Conservation (phyloP, 1,139 yeast species). For the Ogataea hybrid region DNA sequence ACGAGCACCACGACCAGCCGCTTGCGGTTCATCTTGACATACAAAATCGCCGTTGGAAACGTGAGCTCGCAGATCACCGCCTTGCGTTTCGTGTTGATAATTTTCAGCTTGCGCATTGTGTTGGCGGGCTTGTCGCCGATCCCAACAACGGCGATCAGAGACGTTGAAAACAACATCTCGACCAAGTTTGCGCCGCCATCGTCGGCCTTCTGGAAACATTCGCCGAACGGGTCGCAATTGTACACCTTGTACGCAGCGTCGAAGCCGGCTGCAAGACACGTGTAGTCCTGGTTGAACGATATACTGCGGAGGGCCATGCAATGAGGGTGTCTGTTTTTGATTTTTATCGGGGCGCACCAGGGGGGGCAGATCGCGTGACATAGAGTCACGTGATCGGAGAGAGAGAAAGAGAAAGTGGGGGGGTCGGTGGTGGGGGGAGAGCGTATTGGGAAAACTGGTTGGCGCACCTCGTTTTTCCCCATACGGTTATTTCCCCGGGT, state of each 20-base stretch:
- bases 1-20: conserved; percentile 76
- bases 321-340: too few species aligned
- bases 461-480: too few species aligned
- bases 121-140: conserved; percentile 77
- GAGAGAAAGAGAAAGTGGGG: too few species aligned
- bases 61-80: conserved; percentile 72
- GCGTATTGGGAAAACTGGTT: too few species aligned
- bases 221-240: conserved; percentile 89
- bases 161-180: conserved; percentile 90
- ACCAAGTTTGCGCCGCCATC: conserved; percentile 68
- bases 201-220: conserved; percentile 55
- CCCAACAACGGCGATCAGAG: conserved; percentile 84
- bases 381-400: background rate
- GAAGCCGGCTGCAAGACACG: conserved; percentile 83
- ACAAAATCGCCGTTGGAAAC: conserved; percentile 79
- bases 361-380: background rate
- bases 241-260: conserved; percentile 77
- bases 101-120: conserved; percentile 78
- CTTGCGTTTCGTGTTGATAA: conserved; percentile 71
- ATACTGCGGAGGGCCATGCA: conserved; percentile 33
- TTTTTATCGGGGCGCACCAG: too few species aligned
- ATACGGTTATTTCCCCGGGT: too few species aligned
- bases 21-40: conserved; percentile 72
- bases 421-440: too few species aligned
- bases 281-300: conserved; percentile 86